A percentile compares a stretch with the other conserved stretches of the same genome.
These are phyloP conservation scores for Cyathus striatus DNA, from an alignment of 768 basidiomycete species.

Conservation along the genomic window DNA sequence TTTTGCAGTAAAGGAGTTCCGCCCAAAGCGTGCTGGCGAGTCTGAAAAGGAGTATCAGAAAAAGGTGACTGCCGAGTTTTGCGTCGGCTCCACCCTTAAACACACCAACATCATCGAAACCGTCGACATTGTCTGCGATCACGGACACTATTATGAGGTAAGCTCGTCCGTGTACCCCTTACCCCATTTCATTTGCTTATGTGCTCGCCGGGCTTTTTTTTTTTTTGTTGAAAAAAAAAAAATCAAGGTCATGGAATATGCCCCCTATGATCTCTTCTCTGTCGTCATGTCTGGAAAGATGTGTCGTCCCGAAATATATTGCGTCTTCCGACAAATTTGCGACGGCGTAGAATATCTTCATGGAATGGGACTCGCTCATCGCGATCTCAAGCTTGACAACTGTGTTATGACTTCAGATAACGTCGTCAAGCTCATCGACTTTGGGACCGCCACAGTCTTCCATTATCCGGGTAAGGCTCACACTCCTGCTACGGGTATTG, in stretches of 20 bases:
- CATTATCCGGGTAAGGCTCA: conserved; percentile 92
- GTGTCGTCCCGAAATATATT: conserved; percentile 97
- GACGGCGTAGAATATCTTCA: conserved; percentile 98
- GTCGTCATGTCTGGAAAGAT: conserved; percentile 99
- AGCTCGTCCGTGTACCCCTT: conserved; percentile 16
- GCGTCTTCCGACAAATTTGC: conserved; percentile 98
- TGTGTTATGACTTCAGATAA: conserved; percentile 97
- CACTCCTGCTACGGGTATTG: conserved; percentile 81
- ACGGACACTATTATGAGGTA: conserved; percentile 98
- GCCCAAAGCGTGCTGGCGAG: conserved; percentile 85
- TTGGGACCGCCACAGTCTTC: conserved; percentile 99
- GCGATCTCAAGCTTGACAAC: conserved; percentile 98
- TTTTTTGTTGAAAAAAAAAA: too few species aligned
- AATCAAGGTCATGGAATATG: conserved; percentile 99
- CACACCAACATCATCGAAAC: conserved; percentile 97
- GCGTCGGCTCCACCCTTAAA: conserved; percentile 90
- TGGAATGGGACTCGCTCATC: conserved; percentile 94
- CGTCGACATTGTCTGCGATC: conserved; percentile 95
- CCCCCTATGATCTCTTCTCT: conserved; percentile 95
- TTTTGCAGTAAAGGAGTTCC: conserved; percentile 97
- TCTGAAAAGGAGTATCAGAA: conserved; percentile 97
- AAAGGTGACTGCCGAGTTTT: conserved; percentile 99
- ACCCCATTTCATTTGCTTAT: too few species aligned
- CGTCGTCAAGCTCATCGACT: conserved; percentile 98
- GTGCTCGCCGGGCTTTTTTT: too few species aligned